Evolutionary conservation across 1,284 basidiomycete species (phyloP), one percentile per base, ranked within the genome.

Genomic region (Leccinum solheimii): DNA sequence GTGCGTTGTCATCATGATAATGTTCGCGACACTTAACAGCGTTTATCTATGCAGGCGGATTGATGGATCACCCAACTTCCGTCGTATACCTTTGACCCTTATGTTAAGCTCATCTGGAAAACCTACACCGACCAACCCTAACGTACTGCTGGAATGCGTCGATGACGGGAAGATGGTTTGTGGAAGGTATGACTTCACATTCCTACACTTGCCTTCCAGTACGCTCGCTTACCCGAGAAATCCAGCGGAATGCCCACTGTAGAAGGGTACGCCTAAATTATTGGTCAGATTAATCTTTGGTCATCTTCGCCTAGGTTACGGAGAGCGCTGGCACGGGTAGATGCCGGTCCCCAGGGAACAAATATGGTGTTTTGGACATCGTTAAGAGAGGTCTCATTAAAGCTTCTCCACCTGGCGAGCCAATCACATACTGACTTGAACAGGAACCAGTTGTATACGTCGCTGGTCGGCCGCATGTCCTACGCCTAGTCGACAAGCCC

Each of bases 381-480:
- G 1, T 76, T 98, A 61, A 84, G 95, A 71, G 95, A 96, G 79
- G 91, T 90, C 58, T 62, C 68, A 58, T 40, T 54, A 19, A 30
- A n/a, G n/a, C 14, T 27, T 50, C 55, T 61, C 14, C 23, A 7
- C 8, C 13, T 55, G 56, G 9, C 21, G 27, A 32, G 2, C 23
- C 48, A 52, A 40, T 61, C 48, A 52, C 48, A 61, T 60, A 61
- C 55, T 62, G 26, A 64, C 54, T 51, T 49, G 36, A 67, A 9
- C 64, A 95, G 87, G 97, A 98, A 79, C 97, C 97, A 13, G 97
- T 99, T 4, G 82, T 98, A 56, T 97, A 96, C 68, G 83, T 97
- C 51, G 87, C 90, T 38, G 95, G 95, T 9, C 83, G 93, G 57
- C 97, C 97, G 0, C 94, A 97, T 73, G 95, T 99, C 11, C 80